Evolutionary conservation across 495 filamentous ascomycete species (phyloP), one percentile per base, ranked within the genome.

Genomic region (Aspergillus haitiensis): DNA sequence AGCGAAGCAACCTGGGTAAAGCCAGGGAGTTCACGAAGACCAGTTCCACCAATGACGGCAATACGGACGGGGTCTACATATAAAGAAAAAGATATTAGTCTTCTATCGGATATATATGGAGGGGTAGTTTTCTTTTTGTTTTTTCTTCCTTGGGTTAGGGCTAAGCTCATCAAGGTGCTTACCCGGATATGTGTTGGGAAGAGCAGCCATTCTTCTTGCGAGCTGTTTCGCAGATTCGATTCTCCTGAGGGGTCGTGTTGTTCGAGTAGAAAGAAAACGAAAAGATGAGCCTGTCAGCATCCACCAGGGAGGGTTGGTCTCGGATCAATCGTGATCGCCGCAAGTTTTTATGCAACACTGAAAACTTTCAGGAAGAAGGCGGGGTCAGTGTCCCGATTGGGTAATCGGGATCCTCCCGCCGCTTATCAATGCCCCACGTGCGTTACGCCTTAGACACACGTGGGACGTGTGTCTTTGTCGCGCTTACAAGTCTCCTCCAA

Each of bases 11-110:
- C 85, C 65, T 91, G 90, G 16, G 81, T 84, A 81, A 94, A 97
- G 77, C 82, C 79, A 70, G 84, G 73, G 60, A 91, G 82, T 64
- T 84, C 76, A 64, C 82, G 78, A 54, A 98, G 87, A 53, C 94
- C 94, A 42, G 94, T 98, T 65, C 94, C 95, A 70, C 94, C 95
- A 58, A 98, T 98, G 59, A 98, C 92, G 75, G 91, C 94, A 72
- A 98, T 96, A 65, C 81, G 85, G 73, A 98, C 86, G 53, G 88
- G 83, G 47, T 83, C 91, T 94, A 70, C 44, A 57, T 46, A 52
- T 32, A 48, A 56, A 34, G 31, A 53, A 54, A n/a, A 59, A 10
- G 54, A 27, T 57, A 40, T 51, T 42, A 15, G 27, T 57, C 9
- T 48, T 16, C 5, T 21, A 27, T 18, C 12, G 21, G 21, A 27